Percentiles rank a stretch among this genome's conserved stretches.
Conservation (phyloP, 2,329 filamentous ascomycete genomes). For the Elsinoe ampelina region DNA sequence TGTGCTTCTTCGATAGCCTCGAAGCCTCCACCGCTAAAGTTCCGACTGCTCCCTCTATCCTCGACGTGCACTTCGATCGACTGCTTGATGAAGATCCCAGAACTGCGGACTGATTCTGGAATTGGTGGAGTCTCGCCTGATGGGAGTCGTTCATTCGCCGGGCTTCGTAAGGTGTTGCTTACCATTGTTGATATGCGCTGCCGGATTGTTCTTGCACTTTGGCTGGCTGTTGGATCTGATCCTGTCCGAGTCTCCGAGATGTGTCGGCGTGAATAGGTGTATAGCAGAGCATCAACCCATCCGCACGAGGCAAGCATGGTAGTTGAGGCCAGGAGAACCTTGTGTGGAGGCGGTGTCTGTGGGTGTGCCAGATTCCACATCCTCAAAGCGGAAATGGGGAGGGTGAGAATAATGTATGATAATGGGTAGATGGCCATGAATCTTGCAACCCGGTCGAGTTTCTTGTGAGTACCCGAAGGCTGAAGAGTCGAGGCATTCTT, state of each 20-base stretch:
- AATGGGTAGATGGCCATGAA: constrained; percentile 59
- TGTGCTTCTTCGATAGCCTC: neutral
- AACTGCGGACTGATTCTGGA: neutral
- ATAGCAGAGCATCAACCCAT: constrained; percentile 50
- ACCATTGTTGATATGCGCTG: neutral
- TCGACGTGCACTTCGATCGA: neutral
- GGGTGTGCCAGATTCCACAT: constrained; percentile 52
- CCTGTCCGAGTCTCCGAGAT: neutral
- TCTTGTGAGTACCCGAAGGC: neutral
- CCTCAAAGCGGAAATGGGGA: constrained; percentile 54
- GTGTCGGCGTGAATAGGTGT: constrained; percentile 44
- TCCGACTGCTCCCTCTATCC: neutral
- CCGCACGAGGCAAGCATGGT: constrained; percentile 50
- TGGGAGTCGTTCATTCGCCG: neutral
- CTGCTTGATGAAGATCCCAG: constrained; percentile 1
- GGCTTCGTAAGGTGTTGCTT: neutral
- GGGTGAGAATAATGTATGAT: constrained; percentile 59
- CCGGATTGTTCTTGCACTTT: neutral
- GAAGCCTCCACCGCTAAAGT: neutral
- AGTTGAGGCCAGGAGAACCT: constrained; percentile 42
- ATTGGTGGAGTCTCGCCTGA: neutral
- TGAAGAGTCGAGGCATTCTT: neutral
- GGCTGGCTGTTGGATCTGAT: neutral
- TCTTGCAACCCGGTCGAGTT: constrained; percentile 34
- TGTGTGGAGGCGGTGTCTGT: constrained; percentile 24